Evolutionary conservation across 495 filamentous ascomycete species (phyloP).

Genomic region (Cercophora samala): DNA sequence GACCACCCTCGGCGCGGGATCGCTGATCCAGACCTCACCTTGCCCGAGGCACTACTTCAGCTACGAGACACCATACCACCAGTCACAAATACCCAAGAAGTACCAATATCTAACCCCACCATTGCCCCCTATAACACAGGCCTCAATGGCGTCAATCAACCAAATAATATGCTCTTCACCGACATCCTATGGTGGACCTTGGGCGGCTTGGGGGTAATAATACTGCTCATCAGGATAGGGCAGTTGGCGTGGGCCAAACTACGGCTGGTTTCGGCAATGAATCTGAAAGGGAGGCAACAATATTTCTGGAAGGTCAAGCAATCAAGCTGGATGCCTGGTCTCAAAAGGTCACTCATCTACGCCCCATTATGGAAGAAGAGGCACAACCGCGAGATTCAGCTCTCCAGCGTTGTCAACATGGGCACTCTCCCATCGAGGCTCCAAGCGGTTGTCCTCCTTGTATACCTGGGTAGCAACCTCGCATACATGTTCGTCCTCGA

Average conservation of each 20-base stretch:
- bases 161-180: constrained; percentile 46
- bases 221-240: constrained; percentile 44
- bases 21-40: constrained; percentile 12
- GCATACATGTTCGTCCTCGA: constrained; percentile 62
- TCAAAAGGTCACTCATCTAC: constrained; percentile 80
- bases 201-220: constrained; percentile 43
- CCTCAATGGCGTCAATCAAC: constrained; percentile 52
- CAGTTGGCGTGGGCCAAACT: constrained; percentile 44
- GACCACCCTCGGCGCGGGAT: constrained; percentile 26
- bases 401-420: constrained; percentile 74
- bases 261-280: constrained; percentile 50
- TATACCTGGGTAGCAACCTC: constrained; percentile 62
- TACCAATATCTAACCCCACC: constrained; percentile 30
- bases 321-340: constrained; percentile 49
- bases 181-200: constrained; percentile 50
- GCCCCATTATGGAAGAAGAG: constrained; percentile 78
- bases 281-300: constrained; percentile 41
- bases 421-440: constrained; percentile 84
- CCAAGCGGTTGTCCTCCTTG: constrained; percentile 66
- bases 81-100: constrained; percentile 7
- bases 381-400: constrained; percentile 80
- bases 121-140: constrained; percentile 48
- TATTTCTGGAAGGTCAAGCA: constrained; percentile 47
- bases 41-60: constrained; percentile 18
- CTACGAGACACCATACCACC: constrained; percentile 17